phyloP scores from a whole-genome alignment of 2,329 filamentous ascomycete species.

The Phaeosphaeriaceae sp. region DNA sequence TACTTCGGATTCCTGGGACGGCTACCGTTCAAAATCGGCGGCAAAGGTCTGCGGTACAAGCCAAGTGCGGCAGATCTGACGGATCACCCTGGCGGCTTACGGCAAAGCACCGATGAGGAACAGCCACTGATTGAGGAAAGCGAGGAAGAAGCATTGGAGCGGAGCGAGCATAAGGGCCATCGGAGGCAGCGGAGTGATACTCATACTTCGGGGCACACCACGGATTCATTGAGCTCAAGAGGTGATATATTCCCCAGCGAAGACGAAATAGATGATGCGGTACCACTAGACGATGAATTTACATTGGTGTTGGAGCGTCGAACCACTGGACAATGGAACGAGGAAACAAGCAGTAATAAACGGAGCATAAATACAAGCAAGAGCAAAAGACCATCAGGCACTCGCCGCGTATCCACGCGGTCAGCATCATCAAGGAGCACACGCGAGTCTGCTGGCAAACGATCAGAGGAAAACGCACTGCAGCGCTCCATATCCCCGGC shows the following conservation, averaged over 20 bases:
- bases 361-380: constrained; percentile 57
- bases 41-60: constrained; percentile 79
- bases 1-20: constrained; percentile 84
- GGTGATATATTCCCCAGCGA: constrained; percentile 93
- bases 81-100: constrained; percentile 74
- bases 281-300: constrained; percentile 93
- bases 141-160: constrained; percentile 51
- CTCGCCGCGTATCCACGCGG: constrained; percentile 55
- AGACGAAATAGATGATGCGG: constrained; percentile 83
- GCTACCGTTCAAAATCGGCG: constrained; percentile 84
- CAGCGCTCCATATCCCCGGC: constrained; percentile 34
- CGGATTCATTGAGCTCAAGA: constrained; percentile 83
- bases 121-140: constrained; percentile 72
- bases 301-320: constrained; percentile 79
- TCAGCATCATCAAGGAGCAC: constrained; percentile 56
- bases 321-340: constrained; percentile 62
- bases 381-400: constrained; percentile 53
- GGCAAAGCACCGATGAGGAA: constrained; percentile 64
- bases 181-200: constrained; percentile 76
- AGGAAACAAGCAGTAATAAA: constrained; percentile 74
- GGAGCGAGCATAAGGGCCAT: constrained; percentile 43
- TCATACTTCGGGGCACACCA: constrained; percentile 78
- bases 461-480: constrained; percentile 21
- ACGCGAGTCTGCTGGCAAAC: constrained; percentile 27
- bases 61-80: constrained; percentile 90